phyloP scores from a whole-genome alignment of 345 rosid species.

The Carallia brachiata region DNA sequence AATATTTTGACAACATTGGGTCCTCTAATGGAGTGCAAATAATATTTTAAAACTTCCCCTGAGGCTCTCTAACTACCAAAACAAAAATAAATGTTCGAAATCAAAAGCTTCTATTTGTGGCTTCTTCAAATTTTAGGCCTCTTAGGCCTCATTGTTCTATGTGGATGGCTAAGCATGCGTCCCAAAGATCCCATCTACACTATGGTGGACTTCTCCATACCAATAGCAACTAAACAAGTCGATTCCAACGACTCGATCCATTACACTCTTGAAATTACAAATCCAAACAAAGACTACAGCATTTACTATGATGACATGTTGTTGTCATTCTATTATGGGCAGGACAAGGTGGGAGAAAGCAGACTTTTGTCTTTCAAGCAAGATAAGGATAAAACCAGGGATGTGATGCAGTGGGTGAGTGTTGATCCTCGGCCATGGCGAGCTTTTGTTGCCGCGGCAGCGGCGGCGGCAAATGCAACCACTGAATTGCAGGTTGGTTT shows the following conservation, averaged over 20 bases:
- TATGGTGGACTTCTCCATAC: conserved; percentile 29
- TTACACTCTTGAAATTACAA: conserved; percentile 31
- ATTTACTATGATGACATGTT: conserved; percentile 38
- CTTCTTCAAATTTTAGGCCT: conserved; percentile 38
- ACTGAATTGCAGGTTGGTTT: conserved; percentile 34
- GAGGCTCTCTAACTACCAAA: background rate
- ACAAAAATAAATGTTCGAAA: conserved; percentile 20
- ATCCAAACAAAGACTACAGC: conserved; percentile 40
- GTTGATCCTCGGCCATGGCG: conserved; percentile 12
- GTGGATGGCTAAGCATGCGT: conserved; percentile 36
- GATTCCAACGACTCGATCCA: conserved; percentile 12
- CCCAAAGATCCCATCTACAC: conserved; percentile 32
- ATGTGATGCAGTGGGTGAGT: background rate
- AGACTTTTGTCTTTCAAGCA: conserved; percentile 27
- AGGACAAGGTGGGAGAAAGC: conserved; percentile 27
- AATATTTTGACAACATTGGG: background rate
- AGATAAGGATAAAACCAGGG: conserved; percentile 16
- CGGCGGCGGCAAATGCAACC: conserved; percentile 23
- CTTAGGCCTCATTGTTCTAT: conserved; percentile 32
- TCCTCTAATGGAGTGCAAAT: background rate
- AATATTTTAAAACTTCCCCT: background rate
- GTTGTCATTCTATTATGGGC: conserved; percentile 25
- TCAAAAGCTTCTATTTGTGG: conserved; percentile 27
- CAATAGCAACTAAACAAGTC: conserved; percentile 6
- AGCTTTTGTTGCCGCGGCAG: conserved; percentile 16